Evolutionary conservation across 768 basidiomycete genomes (phyloP).

Genomic region (Hericium alpestre): DNA sequence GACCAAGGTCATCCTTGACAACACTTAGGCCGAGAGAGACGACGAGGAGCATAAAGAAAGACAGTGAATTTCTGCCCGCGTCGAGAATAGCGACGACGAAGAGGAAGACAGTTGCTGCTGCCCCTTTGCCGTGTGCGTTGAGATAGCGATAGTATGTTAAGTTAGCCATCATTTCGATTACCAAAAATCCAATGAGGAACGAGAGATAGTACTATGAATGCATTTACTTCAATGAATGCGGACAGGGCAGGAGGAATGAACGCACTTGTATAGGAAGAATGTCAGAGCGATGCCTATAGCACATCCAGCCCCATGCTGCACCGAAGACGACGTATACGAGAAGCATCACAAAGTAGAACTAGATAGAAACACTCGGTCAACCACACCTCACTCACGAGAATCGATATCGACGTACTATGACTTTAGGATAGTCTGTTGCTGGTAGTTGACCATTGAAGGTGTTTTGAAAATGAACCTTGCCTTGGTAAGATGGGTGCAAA

Average conservation of each 20-base stretch:
- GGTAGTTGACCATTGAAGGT: conserved; percentile 81
- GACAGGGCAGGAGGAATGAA: neutral
- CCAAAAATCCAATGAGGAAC: conserved; percentile 71
- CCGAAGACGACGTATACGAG: conserved; percentile 65
- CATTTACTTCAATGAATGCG: conserved; percentile 2
- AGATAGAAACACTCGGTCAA: neutral
- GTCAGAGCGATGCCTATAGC: conserved; percentile 70
- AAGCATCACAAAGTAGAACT: conserved; percentile 88
- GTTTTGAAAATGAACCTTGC: conserved; percentile 77
- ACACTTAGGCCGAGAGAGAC: conserved; percentile 90
- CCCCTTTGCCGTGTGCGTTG: conserved; percentile 71
- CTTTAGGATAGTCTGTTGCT: conserved; percentile 94
- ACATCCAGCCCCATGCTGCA: conserved; percentile 71
- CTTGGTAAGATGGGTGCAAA: conserved; percentile 70
- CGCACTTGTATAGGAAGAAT: conserved; percentile 80
- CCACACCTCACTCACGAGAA: neutral
- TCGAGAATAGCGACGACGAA: conserved; percentile 94
- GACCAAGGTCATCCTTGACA: conserved; percentile 78
- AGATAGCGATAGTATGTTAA: conserved; percentile 95
- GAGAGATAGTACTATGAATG: conserved; percentile 75
- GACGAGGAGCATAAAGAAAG: conserved; percentile 90
- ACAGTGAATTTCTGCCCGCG: conserved; percentile 87
- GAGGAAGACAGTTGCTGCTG: conserved; percentile 78
- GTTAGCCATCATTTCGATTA: conserved; percentile 90
- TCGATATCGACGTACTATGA: conserved; percentile 50